phyloP scores from a whole-genome alignment of 768 basidiomycete species.

The Cyclocybe cylindracea region DNA sequence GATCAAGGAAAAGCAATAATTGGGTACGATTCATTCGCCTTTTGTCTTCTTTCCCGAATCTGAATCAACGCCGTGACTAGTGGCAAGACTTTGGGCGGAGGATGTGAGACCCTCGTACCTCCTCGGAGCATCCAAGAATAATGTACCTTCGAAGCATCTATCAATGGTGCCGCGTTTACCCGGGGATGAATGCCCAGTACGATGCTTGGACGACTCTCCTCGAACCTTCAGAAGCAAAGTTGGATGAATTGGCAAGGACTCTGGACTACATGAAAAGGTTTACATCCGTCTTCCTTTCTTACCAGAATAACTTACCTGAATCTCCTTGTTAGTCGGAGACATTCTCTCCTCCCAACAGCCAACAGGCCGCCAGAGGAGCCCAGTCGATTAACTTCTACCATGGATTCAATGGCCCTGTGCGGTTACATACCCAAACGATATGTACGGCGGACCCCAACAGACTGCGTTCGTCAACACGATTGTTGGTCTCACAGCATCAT shows the following conservation, averaged over 20 bases:
- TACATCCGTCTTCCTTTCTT: neutral
- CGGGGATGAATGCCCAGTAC: slow-evolving; percentile 45
- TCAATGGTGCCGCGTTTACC: slow-evolving; percentile 50
- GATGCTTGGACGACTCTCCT: slow-evolving; percentile 42
- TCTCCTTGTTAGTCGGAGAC: slow-evolving; percentile 37
- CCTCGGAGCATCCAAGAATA: too few relatives aligned
- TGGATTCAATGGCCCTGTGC: slow-evolving; percentile 53
- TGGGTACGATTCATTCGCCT: slow-evolving; percentile 30
- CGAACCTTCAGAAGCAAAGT: slow-evolving; percentile 39
- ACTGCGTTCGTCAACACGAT: slow-evolving; percentile 48
- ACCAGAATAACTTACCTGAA: neutral
- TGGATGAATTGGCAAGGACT: slow-evolving; percentile 49
- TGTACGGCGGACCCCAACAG: slow-evolving; percentile 61
- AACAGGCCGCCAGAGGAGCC: slow-evolving; percentile 47
- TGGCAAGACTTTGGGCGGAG: slow-evolving; percentile 40
- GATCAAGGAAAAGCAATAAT: slow-evolving; percentile 40
- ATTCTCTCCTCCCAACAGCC: slow-evolving; percentile 46
- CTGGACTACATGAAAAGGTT: slow-evolving; percentile 52
- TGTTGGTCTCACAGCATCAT: slow-evolving; percentile 44
- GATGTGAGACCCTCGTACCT: neutral
- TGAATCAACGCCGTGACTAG: slow-evolving; percentile 19
- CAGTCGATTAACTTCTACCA: slow-evolving; percentile 49
- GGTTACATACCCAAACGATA: slow-evolving; percentile 49
- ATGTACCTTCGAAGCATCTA: slow-evolving; percentile 31
- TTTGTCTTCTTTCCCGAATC: neutral